phyloP scores from a whole-genome alignment of 2,329 filamentous ascomycete species.

The Phyllachora maydis region DNA sequence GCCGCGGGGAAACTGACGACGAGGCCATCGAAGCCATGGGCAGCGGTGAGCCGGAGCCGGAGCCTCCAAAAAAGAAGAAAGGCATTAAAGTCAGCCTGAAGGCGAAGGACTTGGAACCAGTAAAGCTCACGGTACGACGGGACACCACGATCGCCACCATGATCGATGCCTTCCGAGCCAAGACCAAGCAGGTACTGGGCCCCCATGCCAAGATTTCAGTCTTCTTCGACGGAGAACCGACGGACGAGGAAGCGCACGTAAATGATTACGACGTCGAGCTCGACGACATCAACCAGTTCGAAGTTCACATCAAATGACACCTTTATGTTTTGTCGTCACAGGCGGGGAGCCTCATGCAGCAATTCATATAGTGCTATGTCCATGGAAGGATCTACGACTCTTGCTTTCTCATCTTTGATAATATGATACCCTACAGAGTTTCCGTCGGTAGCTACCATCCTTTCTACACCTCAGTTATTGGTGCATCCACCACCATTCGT shows the following conservation, averaged over 20 bases:
- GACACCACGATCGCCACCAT: slow-evolving; percentile 42
- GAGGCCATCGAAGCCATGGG: slow-evolving; percentile 11
- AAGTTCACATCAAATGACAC: slow-evolving; percentile 48
- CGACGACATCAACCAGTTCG: slow-evolving; percentile 48
- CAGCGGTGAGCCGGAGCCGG: slow-evolving; percentile 3
- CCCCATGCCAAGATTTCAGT: no score
- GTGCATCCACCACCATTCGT: background rate
- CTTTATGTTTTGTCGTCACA: no score
- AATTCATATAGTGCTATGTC: no score
- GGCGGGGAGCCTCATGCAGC: no score
- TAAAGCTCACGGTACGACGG: slow-evolving; percentile 27
- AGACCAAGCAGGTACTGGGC: no score
- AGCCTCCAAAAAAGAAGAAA: slow-evolving; percentile 6
- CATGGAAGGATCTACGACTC: background rate
- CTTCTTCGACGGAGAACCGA: slow-evolving; percentile 54
- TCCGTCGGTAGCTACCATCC: background rate
- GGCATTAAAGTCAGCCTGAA: slow-evolving; percentile 23
- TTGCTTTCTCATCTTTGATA: background rate
- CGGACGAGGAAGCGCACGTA: slow-evolving; percentile 39
- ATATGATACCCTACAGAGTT: slow-evolving; percentile 3
- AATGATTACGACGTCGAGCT: slow-evolving; percentile 44
- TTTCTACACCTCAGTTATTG: background rate
- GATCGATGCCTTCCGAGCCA: slow-evolving; percentile 35
- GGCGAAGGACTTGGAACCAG: slow-evolving; percentile 24
- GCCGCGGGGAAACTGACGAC: no score